These are phyloP conservation scores for Phytophthora pistaciae DNA, from an alignment of 352 stramenopile species.

Conservation along the genomic window DNA sequence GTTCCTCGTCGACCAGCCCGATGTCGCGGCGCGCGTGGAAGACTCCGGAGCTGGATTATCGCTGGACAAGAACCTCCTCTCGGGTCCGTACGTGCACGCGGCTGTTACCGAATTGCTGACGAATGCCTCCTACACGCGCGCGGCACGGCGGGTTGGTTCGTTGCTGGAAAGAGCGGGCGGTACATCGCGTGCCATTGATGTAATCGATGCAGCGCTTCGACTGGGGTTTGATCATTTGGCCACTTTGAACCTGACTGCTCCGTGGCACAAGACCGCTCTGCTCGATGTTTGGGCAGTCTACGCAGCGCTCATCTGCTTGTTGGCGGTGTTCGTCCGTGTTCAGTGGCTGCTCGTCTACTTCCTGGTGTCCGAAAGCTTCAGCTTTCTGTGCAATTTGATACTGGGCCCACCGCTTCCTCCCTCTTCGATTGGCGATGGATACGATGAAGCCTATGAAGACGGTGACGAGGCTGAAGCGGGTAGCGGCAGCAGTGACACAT, in stretches of 20 bases:
- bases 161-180: slow-evolving; percentile 73
- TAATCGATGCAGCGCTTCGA: slow-evolving; percentile 74
- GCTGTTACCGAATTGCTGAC: slow-evolving; percentile 56
- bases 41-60: slow-evolving; percentile 76
- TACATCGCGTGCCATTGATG: slow-evolving; percentile 63
- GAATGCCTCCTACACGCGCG: slow-evolving; percentile 55
- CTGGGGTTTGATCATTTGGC: slow-evolving; percentile 70
- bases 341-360: slow-evolving; percentile 80
- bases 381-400: slow-evolving; percentile 48
- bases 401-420: slow-evolving; percentile 43
- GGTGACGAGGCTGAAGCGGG: slow-evolving; percentile 12
- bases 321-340: slow-evolving; percentile 68
- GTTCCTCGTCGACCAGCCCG: slow-evolving; percentile 89
- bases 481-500: slow-evolving; percentile 24
- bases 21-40: slow-evolving; percentile 81
- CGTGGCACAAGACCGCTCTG: slow-evolving; percentile 84
- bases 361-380: slow-evolving; percentile 53
- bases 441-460: slow-evolving; percentile 36
- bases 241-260: slow-evolving; percentile 68
- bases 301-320: slow-evolving; percentile 70
- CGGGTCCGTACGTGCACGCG: slow-evolving; percentile 57
- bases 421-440: slow-evolving; percentile 28
- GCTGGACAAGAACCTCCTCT: slow-evolving; percentile 82
- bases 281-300: slow-evolving; percentile 87
- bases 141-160: slow-evolving; percentile 58